phyloP scores from a whole-genome alignment of 306 rosid genomes.

The Amphicarpaea edgeworthii region DNA sequence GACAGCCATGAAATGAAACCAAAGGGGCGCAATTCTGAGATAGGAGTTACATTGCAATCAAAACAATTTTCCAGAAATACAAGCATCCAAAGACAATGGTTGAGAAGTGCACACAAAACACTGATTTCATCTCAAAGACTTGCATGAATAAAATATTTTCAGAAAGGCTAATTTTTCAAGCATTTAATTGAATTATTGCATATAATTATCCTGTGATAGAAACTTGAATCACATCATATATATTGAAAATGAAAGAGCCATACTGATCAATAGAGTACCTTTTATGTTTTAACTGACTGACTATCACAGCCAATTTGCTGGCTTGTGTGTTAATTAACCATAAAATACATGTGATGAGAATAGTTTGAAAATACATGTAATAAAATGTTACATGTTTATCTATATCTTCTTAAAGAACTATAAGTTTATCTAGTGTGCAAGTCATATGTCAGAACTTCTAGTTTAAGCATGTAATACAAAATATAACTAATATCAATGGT shows the following conservation, averaged over 20 bases:
- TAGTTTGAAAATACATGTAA: background rate
- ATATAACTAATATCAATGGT: background rate
- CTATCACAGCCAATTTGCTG: background rate
- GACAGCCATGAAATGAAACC: slow-evolving; percentile 32
- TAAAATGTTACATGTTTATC: background rate
- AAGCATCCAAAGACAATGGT: slow-evolving; percentile 8
- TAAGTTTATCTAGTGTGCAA: slow-evolving; percentile 11
- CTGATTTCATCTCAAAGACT: slow-evolving; percentile 34
- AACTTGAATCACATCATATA: slow-evolving; percentile 31
- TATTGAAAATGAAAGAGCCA: slow-evolving; percentile 19
- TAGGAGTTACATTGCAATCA: background rate
- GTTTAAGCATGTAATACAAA: slow-evolving; percentile 28
- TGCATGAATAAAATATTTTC: background rate
- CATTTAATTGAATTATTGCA: slow-evolving; percentile 22
- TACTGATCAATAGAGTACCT: background rate
- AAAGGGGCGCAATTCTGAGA: slow-evolving; percentile 28
- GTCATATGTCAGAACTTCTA: slow-evolving; percentile 19
- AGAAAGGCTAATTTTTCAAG: slow-evolving; percentile 13
- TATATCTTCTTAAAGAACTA: background rate
- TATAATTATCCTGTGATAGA: slow-evolving; percentile 10
- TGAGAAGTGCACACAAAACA: background rate
- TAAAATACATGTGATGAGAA: background rate
- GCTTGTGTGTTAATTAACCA: background rate
- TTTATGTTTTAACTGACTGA: slow-evolving; percentile 17
- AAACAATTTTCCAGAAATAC: slow-evolving; percentile 24